Evolutionary conservation across 2,329 filamentous ascomycete genomes (phyloP).

Genomic region (Amauroascus niger): DNA sequence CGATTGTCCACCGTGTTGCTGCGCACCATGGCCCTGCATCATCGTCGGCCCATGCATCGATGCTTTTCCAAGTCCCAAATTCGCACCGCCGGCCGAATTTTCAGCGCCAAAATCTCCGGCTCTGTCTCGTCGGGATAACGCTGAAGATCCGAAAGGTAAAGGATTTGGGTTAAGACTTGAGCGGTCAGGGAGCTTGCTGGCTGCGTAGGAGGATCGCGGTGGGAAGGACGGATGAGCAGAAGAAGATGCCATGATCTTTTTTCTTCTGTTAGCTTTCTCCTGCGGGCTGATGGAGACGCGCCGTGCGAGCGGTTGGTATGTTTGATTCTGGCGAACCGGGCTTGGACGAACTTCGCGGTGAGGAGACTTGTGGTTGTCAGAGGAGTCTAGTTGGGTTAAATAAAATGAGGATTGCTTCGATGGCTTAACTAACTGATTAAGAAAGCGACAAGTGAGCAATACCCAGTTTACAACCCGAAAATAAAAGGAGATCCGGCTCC

Average conservation of each 20-base stretch:
- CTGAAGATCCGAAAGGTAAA: conserved; percentile 34
- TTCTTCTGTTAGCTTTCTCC: not conserved
- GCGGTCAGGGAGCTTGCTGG: conserved; percentile 46
- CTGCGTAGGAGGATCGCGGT: conserved; percentile 45
- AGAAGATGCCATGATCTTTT: conserved; percentile 30
- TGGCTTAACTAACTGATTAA: no score
- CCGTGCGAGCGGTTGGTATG: not conserved
- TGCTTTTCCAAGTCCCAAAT: conserved; percentile 20
- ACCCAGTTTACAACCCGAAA: no score
- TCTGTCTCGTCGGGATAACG: conserved; percentile 33
- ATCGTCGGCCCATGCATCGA: conserved; percentile 20
- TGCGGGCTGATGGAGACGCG: not conserved
- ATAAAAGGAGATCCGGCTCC: no score
- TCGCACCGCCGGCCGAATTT: not conserved
- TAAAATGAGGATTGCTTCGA: no score
- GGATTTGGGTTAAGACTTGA: conserved; percentile 32
- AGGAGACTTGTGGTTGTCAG: no score
- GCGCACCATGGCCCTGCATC: conserved; percentile 19
- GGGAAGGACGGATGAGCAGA: conserved; percentile 47
- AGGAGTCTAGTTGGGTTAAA: no score
- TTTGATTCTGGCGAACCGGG: no score
- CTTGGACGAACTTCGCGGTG: no score
- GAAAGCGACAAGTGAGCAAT: no score
- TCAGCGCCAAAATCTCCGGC: conserved; percentile 14
- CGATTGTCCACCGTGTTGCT: conserved; percentile 35